A percentile compares a stretch with the other conserved stretches of the same genome.
phyloP scores from a whole-genome alignment of 2,329 filamentous ascomycete genomes.

The Orbilia brochopaga region DNA sequence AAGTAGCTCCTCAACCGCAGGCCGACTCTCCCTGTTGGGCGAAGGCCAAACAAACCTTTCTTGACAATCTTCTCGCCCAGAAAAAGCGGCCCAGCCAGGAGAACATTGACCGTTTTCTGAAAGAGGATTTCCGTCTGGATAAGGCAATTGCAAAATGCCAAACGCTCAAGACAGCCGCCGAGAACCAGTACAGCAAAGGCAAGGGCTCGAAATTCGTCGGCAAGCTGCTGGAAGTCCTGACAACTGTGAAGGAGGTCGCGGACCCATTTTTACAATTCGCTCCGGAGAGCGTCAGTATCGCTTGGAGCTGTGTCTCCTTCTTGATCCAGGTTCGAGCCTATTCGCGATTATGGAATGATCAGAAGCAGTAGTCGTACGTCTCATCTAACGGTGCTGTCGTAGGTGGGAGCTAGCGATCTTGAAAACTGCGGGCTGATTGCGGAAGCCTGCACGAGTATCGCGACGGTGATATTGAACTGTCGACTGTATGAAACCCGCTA shows the following conservation, averaged over 20 bases:
- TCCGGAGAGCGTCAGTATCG: slow-evolving; percentile 47
- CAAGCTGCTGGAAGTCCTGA: slow-evolving; percentile 37
- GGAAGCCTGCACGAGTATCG: slow-evolving; percentile 45
- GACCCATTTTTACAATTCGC: slow-evolving; percentile 46
- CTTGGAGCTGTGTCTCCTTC: slow-evolving; percentile 47
- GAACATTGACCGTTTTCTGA: slow-evolving; percentile 43
- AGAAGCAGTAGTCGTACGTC: too few species aligned
- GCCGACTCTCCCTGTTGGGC: slow-evolving; percentile 43
- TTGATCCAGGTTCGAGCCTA: slow-evolving; percentile 32
- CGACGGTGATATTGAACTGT: slow-evolving; percentile 46
- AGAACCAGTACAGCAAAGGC: slow-evolving; percentile 48
- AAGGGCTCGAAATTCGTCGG: slow-evolving; percentile 41
- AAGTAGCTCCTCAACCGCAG: slow-evolving; percentile 21
- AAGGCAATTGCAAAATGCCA: slow-evolving; percentile 48
- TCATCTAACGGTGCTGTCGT: neutral
- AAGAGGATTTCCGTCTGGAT: slow-evolving; percentile 43
- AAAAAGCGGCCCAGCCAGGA: slow-evolving; percentile 46
- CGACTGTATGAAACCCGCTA: slow-evolving; percentile 45
- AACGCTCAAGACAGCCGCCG: slow-evolving; percentile 35
- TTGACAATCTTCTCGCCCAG: slow-evolving; percentile 26
- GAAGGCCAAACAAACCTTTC: slow-evolving; percentile 40
- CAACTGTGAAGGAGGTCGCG: slow-evolving; percentile 37
- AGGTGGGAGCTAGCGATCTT: slow-evolving; percentile 48
- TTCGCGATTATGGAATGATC: neutral
- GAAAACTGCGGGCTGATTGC: slow-evolving; percentile 47